Evolutionary conservation across 2,329 filamentous ascomycete species (phyloP), one percentile per base, ranked within the genome.

Genomic region (Coniochaeta prunicola): DNA sequence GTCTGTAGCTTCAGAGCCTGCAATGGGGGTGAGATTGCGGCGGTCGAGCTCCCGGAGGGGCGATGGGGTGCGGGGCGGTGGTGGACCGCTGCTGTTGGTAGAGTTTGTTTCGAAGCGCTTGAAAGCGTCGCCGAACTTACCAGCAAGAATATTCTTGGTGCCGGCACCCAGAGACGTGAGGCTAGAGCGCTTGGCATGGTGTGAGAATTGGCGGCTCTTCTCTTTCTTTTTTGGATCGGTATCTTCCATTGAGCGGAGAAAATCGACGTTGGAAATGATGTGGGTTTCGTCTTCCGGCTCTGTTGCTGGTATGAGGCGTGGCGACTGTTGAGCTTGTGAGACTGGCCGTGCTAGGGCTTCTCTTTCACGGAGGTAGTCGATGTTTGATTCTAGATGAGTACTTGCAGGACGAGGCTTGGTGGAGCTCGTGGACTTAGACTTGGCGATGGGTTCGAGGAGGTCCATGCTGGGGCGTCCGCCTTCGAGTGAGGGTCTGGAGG

Each of bases 51-150:
- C 77, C 65, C 78, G 80, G 28, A 77, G 71, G 4, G 79, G 80
- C 5, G 80, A 82, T 1, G 79, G 76, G 15, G 77, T 77, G 36
- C 78, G 74, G 7, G 65, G 68, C n/a, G 65, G 69, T 17, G 66
- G 67, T 12, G 64, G 62, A 24, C 55, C 69, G 59, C 65, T 64
- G 61, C 50, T 63, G 45, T 26, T 13, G 24, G 4, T 50, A 31
- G 17, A 21, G 60, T 78, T 82, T 26, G 77, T 80, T 71, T 99
- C 94, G 65, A 97, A 97, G 6, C 89, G 84, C 68, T 93, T 91
- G 75, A 97, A 97, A 3, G 93, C 92, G 67, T 97, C 92, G 0
- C 92, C 91, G 70, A 97, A 97, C 65, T 89, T 91, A 26, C 92
- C 90, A 5, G 87, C 88, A n/a, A 97, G 78, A 38, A 96, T 85